Evolutionary conservation across 2,329 filamentous ascomycete species (phyloP).

Genomic region (Mariannaea sp.): DNA sequence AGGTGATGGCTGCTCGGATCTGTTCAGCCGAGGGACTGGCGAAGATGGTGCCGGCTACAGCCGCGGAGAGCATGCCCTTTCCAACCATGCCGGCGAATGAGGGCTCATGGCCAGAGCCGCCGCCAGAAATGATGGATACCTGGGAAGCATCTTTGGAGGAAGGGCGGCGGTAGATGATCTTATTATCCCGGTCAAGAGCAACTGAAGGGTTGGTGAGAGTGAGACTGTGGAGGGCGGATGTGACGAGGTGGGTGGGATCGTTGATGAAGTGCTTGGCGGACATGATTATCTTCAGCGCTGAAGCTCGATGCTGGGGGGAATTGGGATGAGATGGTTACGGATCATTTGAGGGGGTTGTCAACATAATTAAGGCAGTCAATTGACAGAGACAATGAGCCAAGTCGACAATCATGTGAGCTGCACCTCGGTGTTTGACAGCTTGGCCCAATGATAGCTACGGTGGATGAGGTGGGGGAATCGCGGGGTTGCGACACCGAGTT

Average conservation of each 20-base stretch:
- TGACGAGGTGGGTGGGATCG: conserved; percentile 78
- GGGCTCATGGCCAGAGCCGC: conserved; percentile 89
- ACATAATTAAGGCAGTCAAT: background rate
- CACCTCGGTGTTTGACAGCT: background rate
- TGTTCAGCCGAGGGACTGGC: conserved; percentile 83
- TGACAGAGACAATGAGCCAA: conserved; percentile 1
- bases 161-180: conserved; percentile 79
- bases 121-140: conserved; percentile 85
- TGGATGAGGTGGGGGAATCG: conserved; percentile 14
- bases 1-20: conserved; percentile 75
- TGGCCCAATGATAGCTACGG: conserved; percentile 1
- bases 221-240: conserved; percentile 74
- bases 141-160: conserved; percentile 53
- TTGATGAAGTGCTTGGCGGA: conserved; percentile 86
- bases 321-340: background rate
- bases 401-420: background rate
- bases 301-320: background rate
- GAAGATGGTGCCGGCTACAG: conserved; percentile 87
- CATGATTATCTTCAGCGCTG: conserved; percentile 38
- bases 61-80: conserved; percentile 75
- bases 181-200: conserved; percentile 77
- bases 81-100: conserved; percentile 87
- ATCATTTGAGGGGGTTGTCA: background rate
- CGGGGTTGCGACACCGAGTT: conserved; percentile 14
- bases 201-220: conserved; percentile 85